phyloP scores from a whole-genome alignment of 208 protist species.

The Entamoeba histolytica region DNA sequence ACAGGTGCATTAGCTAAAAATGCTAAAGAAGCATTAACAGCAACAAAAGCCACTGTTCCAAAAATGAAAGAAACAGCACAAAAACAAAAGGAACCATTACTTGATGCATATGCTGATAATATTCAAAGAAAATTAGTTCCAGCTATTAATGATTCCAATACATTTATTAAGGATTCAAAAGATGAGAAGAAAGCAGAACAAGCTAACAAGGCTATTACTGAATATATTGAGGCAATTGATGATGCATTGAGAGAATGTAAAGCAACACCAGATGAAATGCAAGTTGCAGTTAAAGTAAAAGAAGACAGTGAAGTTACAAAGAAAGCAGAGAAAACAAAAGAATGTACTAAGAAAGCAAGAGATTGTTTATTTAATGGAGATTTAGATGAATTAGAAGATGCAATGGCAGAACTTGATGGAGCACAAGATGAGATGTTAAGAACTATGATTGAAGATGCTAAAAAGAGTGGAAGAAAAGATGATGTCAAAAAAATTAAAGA shows the following conservation, averaged over 20 bases:
- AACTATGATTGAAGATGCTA: not conserved
- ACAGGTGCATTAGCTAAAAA: not conserved
- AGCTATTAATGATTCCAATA: not conserved
- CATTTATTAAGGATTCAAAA: not conserved
- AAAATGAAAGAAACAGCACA: not conserved
- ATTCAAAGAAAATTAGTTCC: not conserved
- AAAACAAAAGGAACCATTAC: not conserved
- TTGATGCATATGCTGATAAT: not conserved
- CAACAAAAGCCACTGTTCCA: not conserved
- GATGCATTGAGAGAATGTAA: not conserved
- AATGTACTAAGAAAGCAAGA: not conserved
- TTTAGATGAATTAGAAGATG: not conserved
- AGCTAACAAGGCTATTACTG: not conserved
- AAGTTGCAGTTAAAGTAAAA: not conserved
- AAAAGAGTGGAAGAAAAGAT: not conserved
- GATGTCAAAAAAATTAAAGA: not conserved
- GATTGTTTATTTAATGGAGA: not conserved
- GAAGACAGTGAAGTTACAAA: not conserved
- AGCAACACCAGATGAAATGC: not conserved
- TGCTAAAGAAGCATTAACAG: not conserved
- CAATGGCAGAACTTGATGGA: not conserved
- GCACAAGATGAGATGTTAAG: not conserved
- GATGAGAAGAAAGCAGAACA: not conserved
- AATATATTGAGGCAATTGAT: not conserved
- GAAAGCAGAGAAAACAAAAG: not conserved